Percentiles rank a stretch among this genome's conserved stretches.
Conservation (phyloP, 2,329 filamentous ascomycete genomes). For the Dendrostoma leiphaemia region DNA sequence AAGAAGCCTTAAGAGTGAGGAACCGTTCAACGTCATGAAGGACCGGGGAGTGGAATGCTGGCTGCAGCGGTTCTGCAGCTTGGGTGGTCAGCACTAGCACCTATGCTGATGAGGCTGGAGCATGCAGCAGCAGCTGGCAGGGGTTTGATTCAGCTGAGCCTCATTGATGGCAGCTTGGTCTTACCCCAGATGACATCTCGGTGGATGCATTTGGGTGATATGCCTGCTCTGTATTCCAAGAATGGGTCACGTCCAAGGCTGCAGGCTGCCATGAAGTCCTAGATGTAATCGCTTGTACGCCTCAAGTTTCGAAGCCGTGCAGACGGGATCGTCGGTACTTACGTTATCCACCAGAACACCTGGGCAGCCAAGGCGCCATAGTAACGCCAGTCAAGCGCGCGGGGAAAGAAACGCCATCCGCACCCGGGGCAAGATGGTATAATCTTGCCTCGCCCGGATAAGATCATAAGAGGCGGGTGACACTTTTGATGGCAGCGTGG, state of each 20-base stretch:
- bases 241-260: no score
- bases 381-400: neutral
- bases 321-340: no score
- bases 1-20: no score
- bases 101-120: conserved; percentile 11
- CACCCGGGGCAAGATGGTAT: no score
- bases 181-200: conserved; percentile 7
- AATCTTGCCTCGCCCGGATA: no score
- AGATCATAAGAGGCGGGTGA: neutral
- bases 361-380: no score
- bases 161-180: conserved; percentile 6
- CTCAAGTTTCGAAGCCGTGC: no score
- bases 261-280: no score
- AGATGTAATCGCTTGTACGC: no score
- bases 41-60: neutral
- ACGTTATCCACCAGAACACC: no score
- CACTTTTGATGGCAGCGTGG: neutral
- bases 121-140: neutral
- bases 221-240: no score
- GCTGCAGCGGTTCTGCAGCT: conserved; percentile 2
- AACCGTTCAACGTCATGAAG: no score
- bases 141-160: conserved; percentile 17
- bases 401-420: neutral
- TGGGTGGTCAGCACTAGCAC: conserved; percentile 17
- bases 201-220: neutral